Evolutionary conservation across 805 yeast species (phyloP), one percentile per base, ranked within the genome.

Genomic region (Starmerella scarabaei): DNA sequence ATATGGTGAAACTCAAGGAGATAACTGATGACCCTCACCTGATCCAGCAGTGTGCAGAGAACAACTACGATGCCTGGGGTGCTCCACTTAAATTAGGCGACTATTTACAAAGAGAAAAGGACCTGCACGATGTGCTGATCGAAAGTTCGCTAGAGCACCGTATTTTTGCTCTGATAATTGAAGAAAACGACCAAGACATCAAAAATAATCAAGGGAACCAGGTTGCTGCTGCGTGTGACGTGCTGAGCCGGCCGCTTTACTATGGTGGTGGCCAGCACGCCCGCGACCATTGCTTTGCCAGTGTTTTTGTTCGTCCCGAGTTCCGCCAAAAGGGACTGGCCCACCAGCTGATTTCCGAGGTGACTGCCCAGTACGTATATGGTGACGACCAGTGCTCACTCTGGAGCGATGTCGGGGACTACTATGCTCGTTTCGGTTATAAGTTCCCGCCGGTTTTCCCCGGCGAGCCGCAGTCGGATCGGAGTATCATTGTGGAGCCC

Each of bases 321-420:
- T 33, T 26, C 27, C 44, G 49, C n/a, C 11, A 29, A 14, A 19
- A 31, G 16, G 49, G 47, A 15, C 15, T 16, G n/a, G 40, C 36
- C 14, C 12, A 24, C 16, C n/a, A 17, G 23, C 24, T 45, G n/a
- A 9, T 45, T 18, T 11, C 7, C 5, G 23, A 40, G n/a, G 40
- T 34, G n/a, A 41, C 33, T n/a, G 17, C n/a, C 18, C 3, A 11
- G 32, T 36, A 28, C n/a, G 18, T 16, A 15, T 9, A 4, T 23
- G 31, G 18, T 11, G 23, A 29, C 21, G 35, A 43, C 32, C 42
- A 40, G 21, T 12, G 43, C 26, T 40, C 47, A 24, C 28, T 45
- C 36, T 45, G 49, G 49, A 45, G 49, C 23, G 44, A 43, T 17
- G 41, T 45, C 14, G 47, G 49, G 12, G 41, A 41, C 26, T 45